Conservation (phyloP, 805 yeast genomes). For the Metschnikowia amazonensis region DNA sequence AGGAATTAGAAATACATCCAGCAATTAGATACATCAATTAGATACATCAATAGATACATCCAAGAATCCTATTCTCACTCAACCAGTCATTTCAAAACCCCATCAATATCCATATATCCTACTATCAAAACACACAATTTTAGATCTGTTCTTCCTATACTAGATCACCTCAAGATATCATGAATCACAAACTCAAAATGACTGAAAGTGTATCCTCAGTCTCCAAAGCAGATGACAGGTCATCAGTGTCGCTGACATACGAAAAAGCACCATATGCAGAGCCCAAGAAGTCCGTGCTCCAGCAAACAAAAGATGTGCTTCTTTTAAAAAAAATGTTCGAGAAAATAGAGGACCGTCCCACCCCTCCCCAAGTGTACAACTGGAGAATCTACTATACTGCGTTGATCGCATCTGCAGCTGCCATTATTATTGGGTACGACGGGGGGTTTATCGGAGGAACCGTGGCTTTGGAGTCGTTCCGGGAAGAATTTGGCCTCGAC, state of each 20-base stretch:
- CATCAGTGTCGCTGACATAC: slow-evolving; percentile 1
- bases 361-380: slow-evolving; percentile 38
- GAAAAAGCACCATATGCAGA: slow-evolving; percentile 1
- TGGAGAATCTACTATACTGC: slow-evolving; percentile 33
- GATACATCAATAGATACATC: too few relatives aligned
- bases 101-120: too few relatives aligned
- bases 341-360: slow-evolving; percentile 36
- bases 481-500: slow-evolving; percentile 31
- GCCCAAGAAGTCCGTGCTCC: slow-evolving; percentile 8
- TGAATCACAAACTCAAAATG: not conserved
- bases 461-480: slow-evolving; percentile 31
- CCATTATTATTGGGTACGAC: slow-evolving; percentile 40
- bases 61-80: too few relatives aligned
- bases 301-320: slow-evolving; percentile 13
- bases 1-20: too few relatives aligned
- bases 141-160: too few relatives aligned
- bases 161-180: too few relatives aligned
- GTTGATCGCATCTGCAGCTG: slow-evolving; percentile 36
- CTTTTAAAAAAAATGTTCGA: slow-evolving; percentile 23
- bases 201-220: not conserved
- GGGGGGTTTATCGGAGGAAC: slow-evolving; percentile 42
- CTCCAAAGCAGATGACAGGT: slow-evolving; percentile 7
- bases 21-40: too few relatives aligned
- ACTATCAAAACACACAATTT: too few relatives aligned
- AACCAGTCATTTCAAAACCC: too few relatives aligned